Conservation (phyloP, 805 yeast genomes). For the Ogataea haglerorum region DNA sequence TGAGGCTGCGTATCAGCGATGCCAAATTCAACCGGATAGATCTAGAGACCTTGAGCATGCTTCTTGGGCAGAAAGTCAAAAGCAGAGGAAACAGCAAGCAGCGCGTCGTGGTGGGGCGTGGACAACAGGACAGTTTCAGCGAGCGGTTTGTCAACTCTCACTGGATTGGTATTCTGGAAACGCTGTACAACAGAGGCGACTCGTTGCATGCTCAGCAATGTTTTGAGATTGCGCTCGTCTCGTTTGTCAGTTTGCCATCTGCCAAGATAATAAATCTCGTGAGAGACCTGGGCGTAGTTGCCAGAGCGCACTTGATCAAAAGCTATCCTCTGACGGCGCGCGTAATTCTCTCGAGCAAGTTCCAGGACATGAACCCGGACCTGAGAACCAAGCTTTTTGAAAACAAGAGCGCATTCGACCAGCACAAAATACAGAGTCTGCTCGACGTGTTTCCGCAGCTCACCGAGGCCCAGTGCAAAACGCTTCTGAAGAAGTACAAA, state of each 20-base stretch:
- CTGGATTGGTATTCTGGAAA: constrained; percentile 62
- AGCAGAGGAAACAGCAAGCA: constrained; percentile 10
- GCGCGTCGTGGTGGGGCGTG: neutral
- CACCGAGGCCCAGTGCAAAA: constrained; percentile 42
- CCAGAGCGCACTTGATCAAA: constrained; percentile 38
- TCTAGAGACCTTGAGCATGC: constrained; percentile 40
- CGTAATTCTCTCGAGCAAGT: constrained; percentile 47
- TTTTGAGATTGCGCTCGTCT: constrained; percentile 49
- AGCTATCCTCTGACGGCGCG: constrained; percentile 55
- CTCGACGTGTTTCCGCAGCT: constrained; percentile 69
- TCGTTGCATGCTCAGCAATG: constrained; percentile 46
- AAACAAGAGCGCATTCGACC: constrained; percentile 22
- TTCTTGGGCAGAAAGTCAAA: constrained; percentile 41
- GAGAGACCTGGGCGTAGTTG: constrained; percentile 42
- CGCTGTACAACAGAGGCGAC: constrained; percentile 52
- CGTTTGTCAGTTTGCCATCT: constrained; percentile 47
- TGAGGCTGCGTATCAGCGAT: constrained; percentile 44
- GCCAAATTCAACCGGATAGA: constrained; percentile 46
- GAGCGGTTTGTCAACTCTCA: constrained; percentile 43
- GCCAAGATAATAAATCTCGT: constrained; percentile 41
- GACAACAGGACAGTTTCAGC: constrained; percentile 4
- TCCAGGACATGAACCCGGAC: constrained; percentile 47
- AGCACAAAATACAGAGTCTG: constrained; percentile 39
- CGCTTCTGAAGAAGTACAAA: constrained; percentile 45
- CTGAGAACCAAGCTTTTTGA: constrained; percentile 47